Conservation (phyloP, 2,329 filamentous ascomycete genomes). For the Cadophora luteo-olivacea region DNA sequence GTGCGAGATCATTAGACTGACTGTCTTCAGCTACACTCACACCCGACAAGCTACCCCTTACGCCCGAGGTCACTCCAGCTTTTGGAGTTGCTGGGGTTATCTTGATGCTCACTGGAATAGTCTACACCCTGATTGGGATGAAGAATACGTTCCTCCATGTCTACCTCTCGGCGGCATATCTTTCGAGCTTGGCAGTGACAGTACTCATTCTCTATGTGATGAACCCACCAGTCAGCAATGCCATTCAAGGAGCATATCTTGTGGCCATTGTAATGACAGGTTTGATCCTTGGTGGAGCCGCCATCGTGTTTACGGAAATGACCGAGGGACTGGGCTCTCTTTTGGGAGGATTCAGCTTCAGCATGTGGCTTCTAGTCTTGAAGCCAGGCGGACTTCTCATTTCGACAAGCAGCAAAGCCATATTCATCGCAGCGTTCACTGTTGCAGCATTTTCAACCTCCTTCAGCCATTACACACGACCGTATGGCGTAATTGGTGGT, state of each 20-base stretch:
- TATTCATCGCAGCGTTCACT: constrained; percentile 79
- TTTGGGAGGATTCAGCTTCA: constrained; percentile 45
- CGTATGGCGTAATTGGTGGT: constrained; percentile 76
- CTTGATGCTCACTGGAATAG: constrained; percentile 73
- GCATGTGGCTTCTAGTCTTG: constrained; percentile 81
- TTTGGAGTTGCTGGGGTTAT: constrained; percentile 80
- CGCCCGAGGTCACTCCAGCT: constrained; percentile 79
- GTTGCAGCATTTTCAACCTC: constrained; percentile 74
- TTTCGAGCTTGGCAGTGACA: constrained; percentile 74
- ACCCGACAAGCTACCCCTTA: constrained; percentile 68
- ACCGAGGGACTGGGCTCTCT: constrained; percentile 76
- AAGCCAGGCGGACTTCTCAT: constrained; percentile 77
- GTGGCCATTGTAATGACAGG: constrained; percentile 79
- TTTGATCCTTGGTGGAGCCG: constrained; percentile 72
- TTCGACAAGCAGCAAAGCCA: constrained; percentile 65
- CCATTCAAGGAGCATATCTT: constrained; percentile 85
- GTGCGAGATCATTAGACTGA: constrained; percentile 26
- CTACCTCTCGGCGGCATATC: constrained; percentile 79
- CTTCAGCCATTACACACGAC: constrained; percentile 78
- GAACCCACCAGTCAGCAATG: constrained; percentile 75
- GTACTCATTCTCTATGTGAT: constrained; percentile 91
- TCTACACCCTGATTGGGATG: constrained; percentile 79
- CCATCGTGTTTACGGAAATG: constrained; percentile 82
- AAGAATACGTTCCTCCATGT: constrained; percentile 81
- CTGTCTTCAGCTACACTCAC: constrained; percentile 38